Conservation (phyloP, 2,329 filamentous ascomycete genomes). For the Bertia moriformis region DNA sequence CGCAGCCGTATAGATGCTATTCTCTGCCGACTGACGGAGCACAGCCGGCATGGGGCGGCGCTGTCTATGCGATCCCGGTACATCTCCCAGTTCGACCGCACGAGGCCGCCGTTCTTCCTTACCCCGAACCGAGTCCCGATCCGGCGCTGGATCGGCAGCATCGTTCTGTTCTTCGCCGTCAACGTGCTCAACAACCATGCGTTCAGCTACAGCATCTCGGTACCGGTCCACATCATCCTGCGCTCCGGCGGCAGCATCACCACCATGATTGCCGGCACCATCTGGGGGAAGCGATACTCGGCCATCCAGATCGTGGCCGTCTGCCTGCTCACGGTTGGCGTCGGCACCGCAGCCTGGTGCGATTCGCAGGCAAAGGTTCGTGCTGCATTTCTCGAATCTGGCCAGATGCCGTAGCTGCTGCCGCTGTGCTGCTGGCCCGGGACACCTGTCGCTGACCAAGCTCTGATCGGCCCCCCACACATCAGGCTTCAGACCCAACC, state of each 20-base stretch:
- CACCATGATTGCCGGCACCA: slow-evolving; percentile 78
- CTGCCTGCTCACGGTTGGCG: slow-evolving; percentile 67
- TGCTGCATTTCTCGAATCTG: no score
- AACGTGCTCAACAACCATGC: slow-evolving; percentile 96
- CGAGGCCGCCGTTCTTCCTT: slow-evolving; percentile 57
- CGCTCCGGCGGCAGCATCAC: slow-evolving; percentile 90
- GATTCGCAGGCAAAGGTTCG: slow-evolving; percentile 72
- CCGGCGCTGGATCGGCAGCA: slow-evolving; percentile 74
- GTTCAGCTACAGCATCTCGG: slow-evolving; percentile 91
- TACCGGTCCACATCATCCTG: slow-evolving; percentile 92
- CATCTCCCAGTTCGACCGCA: slow-evolving; percentile 57
- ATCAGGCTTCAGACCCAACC: not conserved
- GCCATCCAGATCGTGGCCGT: slow-evolving; percentile 70
- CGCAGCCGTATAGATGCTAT: no score
- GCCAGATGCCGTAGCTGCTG: not conserved
- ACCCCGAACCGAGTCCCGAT: slow-evolving; percentile 69
- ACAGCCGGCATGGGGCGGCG: no score
- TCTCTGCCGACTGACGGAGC: no score
- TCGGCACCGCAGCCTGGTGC: slow-evolving; percentile 76
- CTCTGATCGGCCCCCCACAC: slow-evolving; percentile 5
- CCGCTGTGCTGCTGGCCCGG: slow-evolving; percentile 7
- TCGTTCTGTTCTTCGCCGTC: slow-evolving; percentile 78
- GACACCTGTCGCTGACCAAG: slow-evolving; percentile 8
- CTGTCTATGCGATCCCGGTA: no score
- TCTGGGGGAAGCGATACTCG: slow-evolving; percentile 76